Conservation (phyloP, 371 early-diverging fungal genomes). For the Conidiobolus incongruus region DNA sequence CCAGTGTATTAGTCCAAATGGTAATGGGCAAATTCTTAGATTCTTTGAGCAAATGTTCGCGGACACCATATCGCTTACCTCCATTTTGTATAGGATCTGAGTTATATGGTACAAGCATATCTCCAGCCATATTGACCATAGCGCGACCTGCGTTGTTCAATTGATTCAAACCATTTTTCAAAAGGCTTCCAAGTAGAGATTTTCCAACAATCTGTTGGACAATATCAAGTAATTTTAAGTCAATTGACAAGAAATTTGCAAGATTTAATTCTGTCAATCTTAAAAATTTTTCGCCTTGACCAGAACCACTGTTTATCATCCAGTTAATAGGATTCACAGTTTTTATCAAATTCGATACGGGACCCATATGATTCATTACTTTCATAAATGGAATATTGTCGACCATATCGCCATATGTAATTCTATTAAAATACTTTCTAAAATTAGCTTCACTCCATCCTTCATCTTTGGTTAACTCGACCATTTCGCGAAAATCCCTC, state of each 20-base stretch:
- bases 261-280: not conserved
- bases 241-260: not conserved
- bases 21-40: not conserved
- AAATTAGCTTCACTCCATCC: not conserved
- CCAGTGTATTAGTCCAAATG: not conserved
- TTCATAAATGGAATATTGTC: not conserved
- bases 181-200: not conserved
- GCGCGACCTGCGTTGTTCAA: not conserved
- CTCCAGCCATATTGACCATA: not conserved
- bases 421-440: not conserved
- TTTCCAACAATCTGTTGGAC: not conserved
- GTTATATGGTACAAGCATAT: not conserved
- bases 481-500: not conserved
- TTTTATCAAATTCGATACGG: not conserved
- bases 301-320: not conserved
- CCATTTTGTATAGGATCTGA: not conserved
- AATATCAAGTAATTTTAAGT: not conserved
- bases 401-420: not conserved
- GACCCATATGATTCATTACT: not conserved
- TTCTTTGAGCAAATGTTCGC: not conserved
- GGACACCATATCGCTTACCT: not conserved
- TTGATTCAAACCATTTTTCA: not conserved
- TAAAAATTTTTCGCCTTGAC: not conserved
- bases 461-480: not conserved
- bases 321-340: not conserved